phyloP scores from a whole-genome alignment of 73 alveolate genomes.

The Breviolum minutum region DNA sequence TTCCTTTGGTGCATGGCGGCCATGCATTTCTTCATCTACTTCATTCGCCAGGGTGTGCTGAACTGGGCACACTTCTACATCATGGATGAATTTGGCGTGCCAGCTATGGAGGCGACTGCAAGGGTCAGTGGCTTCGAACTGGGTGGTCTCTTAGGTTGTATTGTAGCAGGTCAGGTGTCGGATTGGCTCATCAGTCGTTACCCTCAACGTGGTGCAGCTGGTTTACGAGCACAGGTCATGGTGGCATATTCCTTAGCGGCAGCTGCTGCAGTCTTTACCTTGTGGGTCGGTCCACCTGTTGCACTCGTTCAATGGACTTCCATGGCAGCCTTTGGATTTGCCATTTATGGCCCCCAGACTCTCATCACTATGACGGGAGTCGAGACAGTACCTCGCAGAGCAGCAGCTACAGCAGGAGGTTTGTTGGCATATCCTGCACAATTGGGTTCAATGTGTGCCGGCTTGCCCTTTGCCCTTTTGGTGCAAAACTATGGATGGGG shows the following conservation, averaged over 20 bases:
- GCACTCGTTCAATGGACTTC: slow-evolving; percentile 18
- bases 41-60: slow-evolving; percentile 91
- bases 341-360: slow-evolving; percentile 94
- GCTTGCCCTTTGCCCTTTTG: slow-evolving; percentile 77
- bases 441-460: slow-evolving; percentile 86
- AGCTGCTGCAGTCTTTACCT: slow-evolving; percentile 30
- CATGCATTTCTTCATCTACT: slow-evolving; percentile 91
- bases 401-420: slow-evolving; percentile 94
- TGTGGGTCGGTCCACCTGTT: slow-evolving; percentile 66
- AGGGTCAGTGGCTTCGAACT: slow-evolving; percentile 92
- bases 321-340: slow-evolving; percentile 57
- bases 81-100: slow-evolving; percentile 90
- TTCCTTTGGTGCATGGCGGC: slow-evolving; percentile 88
- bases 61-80: slow-evolving; percentile 93
- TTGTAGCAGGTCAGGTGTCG: slow-evolving; percentile 83
- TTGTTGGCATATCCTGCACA: slow-evolving; percentile 87
- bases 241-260: slow-evolving; percentile 68
- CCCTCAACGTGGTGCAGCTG: slow-evolving; percentile 71
- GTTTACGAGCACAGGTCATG: slow-evolving; percentile 87
- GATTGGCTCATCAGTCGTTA: slow-evolving; percentile 92
- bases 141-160: slow-evolving; percentile 82
- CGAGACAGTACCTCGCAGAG: slow-evolving; percentile 81
- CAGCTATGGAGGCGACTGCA: slow-evolving; percentile 91
- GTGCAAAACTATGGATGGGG: slow-evolving; percentile 88
- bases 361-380: slow-evolving; percentile 92